phyloP scores from a whole-genome alignment of 2,329 filamentous ascomycete genomes.

The Periconia sp. region DNA sequence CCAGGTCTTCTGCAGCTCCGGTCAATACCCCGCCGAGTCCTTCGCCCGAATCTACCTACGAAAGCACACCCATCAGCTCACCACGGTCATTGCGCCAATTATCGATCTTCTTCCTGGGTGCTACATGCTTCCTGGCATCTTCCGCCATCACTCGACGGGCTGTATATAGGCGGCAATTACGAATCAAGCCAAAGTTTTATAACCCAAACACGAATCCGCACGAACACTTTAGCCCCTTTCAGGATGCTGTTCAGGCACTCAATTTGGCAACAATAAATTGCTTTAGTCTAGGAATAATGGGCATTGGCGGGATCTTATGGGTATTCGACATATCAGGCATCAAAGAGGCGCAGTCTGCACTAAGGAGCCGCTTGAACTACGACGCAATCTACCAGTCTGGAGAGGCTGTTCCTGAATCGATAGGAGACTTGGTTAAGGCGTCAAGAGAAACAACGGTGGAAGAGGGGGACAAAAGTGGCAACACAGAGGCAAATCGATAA shows the following conservation, averaged over 20 bases:
- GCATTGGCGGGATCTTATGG: slow-evolving; percentile 75
- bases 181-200: slow-evolving; percentile 74
- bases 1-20: slow-evolving; percentile 25
- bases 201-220: slow-evolving; percentile 60
- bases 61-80: slow-evolving; percentile 47
- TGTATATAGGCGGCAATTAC: slow-evolving; percentile 66
- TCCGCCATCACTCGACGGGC: slow-evolving; percentile 69
- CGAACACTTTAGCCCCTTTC: slow-evolving; percentile 63
- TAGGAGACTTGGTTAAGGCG: slow-evolving; percentile 44
- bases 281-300: slow-evolving; percentile 74
- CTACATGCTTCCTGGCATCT: slow-evolving; percentile 76
- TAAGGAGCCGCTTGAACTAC: slow-evolving; percentile 62
- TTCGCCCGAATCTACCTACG: slow-evolving; percentile 25
- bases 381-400: slow-evolving; percentile 57
- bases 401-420: slow-evolving; percentile 29
- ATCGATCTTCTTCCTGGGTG: slow-evolving; percentile 74
- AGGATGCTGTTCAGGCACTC: slow-evolving; percentile 83
- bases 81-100: slow-evolving; percentile 66
- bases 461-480: slow-evolving; percentile 48
- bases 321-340: slow-evolving; percentile 71
- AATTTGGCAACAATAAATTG: slow-evolving; percentile 89
- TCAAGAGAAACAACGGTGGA: slow-evolving; percentile 57
- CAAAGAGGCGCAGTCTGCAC: slow-evolving; percentile 65
- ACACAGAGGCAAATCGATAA: slow-evolving; percentile 17
- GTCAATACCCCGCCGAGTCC: slow-evolving; percentile 22